Percentiles rank a stretch among this genome's conserved stretches.
Evolutionary conservation across 768 basidiomycete genomes (phyloP).

Genomic region (Rhizopogon rudus): DNA sequence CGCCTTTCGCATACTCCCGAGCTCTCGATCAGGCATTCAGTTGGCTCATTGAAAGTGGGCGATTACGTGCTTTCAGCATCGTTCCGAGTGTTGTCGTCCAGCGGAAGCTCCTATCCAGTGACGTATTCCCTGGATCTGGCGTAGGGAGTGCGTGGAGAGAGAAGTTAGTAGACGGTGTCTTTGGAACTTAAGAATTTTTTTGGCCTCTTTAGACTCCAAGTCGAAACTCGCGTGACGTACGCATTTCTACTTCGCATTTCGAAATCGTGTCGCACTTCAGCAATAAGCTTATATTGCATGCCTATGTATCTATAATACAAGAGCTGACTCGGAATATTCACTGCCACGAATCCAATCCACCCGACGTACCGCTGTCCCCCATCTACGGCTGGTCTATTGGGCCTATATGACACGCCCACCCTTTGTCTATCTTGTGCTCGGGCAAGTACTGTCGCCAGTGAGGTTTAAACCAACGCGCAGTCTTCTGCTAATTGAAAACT

Average conservation of each 20-base stretch:
- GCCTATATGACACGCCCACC: too few relatives aligned
- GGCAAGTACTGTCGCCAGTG: conserved; percentile 93
- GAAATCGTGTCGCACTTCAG: too few relatives aligned
- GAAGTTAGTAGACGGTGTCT: conserved; percentile 41
- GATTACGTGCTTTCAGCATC: conserved; percentile 56
- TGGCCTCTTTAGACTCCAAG: too few relatives aligned
- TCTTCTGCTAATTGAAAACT: conserved; percentile 85
- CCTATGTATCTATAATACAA: too few relatives aligned
- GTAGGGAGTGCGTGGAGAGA: conserved; percentile 57
- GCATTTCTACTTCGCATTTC: too few relatives aligned
- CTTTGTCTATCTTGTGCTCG: conserved; percentile 76
- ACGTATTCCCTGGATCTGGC: conserved; percentile 36
- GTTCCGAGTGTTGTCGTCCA: conserved; percentile 68
- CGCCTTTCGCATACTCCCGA: conserved; percentile 72
- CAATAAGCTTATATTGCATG: too few relatives aligned
- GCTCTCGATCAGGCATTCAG: conserved; percentile 71
- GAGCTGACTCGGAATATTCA: too few relatives aligned
- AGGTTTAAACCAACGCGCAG: conserved; percentile 83
- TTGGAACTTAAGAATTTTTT: conserved; percentile 15
- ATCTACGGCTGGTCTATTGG: too few relatives aligned
- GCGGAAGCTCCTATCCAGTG: conserved; percentile 52
- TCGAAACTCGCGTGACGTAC: too few relatives aligned
- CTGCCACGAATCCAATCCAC: too few relatives aligned
- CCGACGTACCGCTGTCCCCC: too few relatives aligned
- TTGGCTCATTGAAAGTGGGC: conserved; percentile 56